Percentiles rank a stretch among this genome's conserved stretches.
Evolutionary conservation across 805 yeast species (phyloP).

Genomic region (Candida loeiensis): DNA sequence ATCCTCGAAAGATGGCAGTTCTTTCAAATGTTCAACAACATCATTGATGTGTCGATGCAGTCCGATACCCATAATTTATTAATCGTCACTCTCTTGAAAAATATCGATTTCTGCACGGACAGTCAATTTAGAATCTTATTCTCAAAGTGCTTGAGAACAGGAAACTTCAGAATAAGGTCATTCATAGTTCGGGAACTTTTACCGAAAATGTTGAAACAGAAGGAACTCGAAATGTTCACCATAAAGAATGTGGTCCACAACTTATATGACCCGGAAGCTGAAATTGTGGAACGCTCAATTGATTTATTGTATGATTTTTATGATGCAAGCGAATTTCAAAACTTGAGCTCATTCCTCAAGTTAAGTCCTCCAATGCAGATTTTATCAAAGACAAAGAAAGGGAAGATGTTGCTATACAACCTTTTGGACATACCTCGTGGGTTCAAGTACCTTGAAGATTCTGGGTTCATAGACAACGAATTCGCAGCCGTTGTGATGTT

Average conservation of each 20-base stretch:
- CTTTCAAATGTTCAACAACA: conserved; percentile 73
- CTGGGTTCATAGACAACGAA: conserved; percentile 61
- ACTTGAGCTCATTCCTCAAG: conserved; percentile 48
- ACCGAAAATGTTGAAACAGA: conserved; percentile 33
- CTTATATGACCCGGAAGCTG: conserved; percentile 54
- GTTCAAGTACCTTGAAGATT: conserved; percentile 54
- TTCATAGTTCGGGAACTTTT: conserved; percentile 56
- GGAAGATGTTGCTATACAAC: conserved; percentile 51
- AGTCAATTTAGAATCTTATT: conserved; percentile 69
- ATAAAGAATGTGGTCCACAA: conserved; percentile 58
- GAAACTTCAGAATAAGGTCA: conserved; percentile 48
- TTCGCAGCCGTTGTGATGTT: conserved; percentile 63
- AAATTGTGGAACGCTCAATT: conserved; percentile 19
- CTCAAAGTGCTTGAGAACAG: conserved; percentile 57
- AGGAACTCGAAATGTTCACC: conserved; percentile 44
- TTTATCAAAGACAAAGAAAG: conserved; percentile 23
- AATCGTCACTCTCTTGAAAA: conserved; percentile 53
- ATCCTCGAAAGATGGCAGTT: conserved; percentile 80
- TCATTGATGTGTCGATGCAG: conserved; percentile 46
- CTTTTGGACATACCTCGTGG: conserved; percentile 68
- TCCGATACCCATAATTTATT: conserved; percentile 44
- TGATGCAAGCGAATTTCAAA: conserved; percentile 27
- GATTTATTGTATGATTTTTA: conserved; percentile 20
- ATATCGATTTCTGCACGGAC: conserved; percentile 55
- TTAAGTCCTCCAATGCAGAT: conserved; percentile 52